These are phyloP conservation scores for Exophiala bonariae DNA, from an alignment of 2,329 filamentous ascomycete species.

Conservation along the genomic window DNA sequence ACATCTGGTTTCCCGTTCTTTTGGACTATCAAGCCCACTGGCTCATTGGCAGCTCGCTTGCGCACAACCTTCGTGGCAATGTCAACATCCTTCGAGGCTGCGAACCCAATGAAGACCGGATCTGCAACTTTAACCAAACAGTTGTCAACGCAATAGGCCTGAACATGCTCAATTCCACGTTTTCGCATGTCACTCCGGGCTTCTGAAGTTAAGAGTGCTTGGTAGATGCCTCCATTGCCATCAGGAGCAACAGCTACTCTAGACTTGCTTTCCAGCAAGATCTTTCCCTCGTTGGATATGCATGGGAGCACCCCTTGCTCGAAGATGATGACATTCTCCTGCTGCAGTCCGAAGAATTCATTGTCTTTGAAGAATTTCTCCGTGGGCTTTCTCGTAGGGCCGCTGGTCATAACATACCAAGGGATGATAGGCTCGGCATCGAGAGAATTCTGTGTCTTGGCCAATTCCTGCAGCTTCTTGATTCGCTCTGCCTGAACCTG, in stretches of 20 bases:
- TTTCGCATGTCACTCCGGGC: conserved; percentile 84
- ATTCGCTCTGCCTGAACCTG: conserved; percentile 97
- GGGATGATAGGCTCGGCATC: conserved; percentile 66
- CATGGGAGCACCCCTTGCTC: conserved; percentile 96
- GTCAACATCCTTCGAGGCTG: conserved; percentile 82
- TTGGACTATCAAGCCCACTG: conserved; percentile 87
- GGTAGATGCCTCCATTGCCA: conserved; percentile 95
- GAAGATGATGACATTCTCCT: conserved; percentile 87
- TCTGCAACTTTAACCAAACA: conserved; percentile 99
- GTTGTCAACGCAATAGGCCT: conserved; percentile 98
- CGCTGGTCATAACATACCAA: conserved; percentile 99
- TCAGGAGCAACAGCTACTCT: conserved; percentile 93
- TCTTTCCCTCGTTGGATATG: conserved; percentile 97
- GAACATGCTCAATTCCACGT: conserved; percentile 90
- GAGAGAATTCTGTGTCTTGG: conserved; percentile 66
- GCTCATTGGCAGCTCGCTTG: conserved; percentile 94
- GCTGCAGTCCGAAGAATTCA: conserved; percentile 83
- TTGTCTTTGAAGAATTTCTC: conserved; percentile 89
- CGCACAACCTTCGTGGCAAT: conserved; percentile 99
- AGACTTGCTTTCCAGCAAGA: conserved; percentile 84
- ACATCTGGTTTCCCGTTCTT: conserved; percentile 97
- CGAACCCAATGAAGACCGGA: conserved; percentile 91
- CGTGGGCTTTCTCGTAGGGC: conserved; percentile 87
- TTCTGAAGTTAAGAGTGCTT: conserved; percentile 77
- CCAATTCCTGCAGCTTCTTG: conserved; percentile 77